Conservation (phyloP, 1,139 yeast genomes). For the Taiozyma sp. region DNA sequence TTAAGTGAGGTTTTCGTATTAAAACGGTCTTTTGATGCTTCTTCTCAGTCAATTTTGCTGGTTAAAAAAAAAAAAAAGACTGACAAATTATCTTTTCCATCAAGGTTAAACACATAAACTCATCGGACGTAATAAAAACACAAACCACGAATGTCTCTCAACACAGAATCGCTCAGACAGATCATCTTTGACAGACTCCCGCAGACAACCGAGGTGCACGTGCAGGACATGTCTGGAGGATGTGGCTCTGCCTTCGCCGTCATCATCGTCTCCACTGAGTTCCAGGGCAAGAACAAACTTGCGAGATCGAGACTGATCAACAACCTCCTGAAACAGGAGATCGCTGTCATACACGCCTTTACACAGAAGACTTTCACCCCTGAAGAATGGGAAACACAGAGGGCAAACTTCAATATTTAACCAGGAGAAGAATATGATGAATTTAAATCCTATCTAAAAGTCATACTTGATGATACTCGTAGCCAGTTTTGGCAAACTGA, state of each 20-base stretch:
- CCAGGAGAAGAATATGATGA: background rate
- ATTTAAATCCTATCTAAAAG: background rate
- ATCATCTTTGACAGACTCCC: constrained; percentile 44
- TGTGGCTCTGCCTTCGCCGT: constrained; percentile 87
- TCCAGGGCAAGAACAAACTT: constrained; percentile 78
- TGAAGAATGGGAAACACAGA: constrained; percentile 53
- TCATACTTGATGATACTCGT: constrained; percentile 12
- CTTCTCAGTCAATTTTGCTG: background rate
- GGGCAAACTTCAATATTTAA: constrained; percentile 7
- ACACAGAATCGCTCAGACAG: constrained; percentile 36
- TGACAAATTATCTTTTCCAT: background rate
- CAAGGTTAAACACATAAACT: background rate
- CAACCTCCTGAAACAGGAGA: constrained; percentile 71
- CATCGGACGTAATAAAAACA: too few species aligned
- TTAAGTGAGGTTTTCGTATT: too few species aligned
- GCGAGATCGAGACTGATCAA: constrained; percentile 87
- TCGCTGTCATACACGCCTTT: constrained; percentile 86
- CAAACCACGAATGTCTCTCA: constrained; percentile 3
- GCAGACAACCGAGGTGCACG: constrained; percentile 51
- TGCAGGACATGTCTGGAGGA: constrained; percentile 65
- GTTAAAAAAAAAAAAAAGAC: background rate
- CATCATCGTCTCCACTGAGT: constrained; percentile 73
- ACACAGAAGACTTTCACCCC: constrained; percentile 83
- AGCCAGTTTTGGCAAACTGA: constrained; percentile 25
- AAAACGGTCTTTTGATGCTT: too few species aligned